Evolutionary conservation across 2,329 filamentous ascomycete genomes (phyloP), one percentile per base, ranked within the genome.

Genomic region (Trichoderma lentiforme): DNA sequence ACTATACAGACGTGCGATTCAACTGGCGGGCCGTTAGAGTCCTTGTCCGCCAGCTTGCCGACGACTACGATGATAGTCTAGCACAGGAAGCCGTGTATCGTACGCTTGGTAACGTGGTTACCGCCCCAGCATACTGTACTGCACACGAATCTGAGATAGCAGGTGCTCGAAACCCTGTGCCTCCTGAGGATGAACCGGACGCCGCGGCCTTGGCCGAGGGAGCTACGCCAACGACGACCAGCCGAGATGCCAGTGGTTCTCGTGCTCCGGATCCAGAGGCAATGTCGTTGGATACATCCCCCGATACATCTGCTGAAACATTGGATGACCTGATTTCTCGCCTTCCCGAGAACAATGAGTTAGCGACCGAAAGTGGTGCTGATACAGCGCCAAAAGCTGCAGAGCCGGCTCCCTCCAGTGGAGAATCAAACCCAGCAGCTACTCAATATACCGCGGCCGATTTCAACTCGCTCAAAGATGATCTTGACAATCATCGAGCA

Each of bases 31-130:
- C 74, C 9, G 75, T 79, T 65, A 77, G 77, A 5, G 73, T 70
- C 15, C 76, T 78, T 3, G 77, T 83, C 5, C 78, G 75, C 24
- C 81, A 82, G 24, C 76, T 84, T 24, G 69, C 79, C 4, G 77
- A 77, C 12, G 78, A 77, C 1, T 81, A 80, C 60, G 85, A 90
- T 24, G 83, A 87, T 57, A 88, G 89, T 14, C 84, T 98, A 67
- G 91, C 88, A 7, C 86, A 88, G 36, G 95, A 98, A 81, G 94
- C 93, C 34, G 83, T 96, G 0, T 98, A 93, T 80, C 90, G 95
- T 70, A 93, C 93, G 76, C 92, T 93, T 77, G 93, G 93, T 71
- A 87, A 87, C 68, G 76, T 81, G 5, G 79, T 83, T 3, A 82
- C 85, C 30, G 90, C 93, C 7, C 84, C 86, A 39, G 92, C 96